Evolutionary conservation across 2,329 filamentous ascomycete genomes (phyloP), one percentile per base, ranked within the genome.

Genomic region (Cyphellophora europaea): DNA sequence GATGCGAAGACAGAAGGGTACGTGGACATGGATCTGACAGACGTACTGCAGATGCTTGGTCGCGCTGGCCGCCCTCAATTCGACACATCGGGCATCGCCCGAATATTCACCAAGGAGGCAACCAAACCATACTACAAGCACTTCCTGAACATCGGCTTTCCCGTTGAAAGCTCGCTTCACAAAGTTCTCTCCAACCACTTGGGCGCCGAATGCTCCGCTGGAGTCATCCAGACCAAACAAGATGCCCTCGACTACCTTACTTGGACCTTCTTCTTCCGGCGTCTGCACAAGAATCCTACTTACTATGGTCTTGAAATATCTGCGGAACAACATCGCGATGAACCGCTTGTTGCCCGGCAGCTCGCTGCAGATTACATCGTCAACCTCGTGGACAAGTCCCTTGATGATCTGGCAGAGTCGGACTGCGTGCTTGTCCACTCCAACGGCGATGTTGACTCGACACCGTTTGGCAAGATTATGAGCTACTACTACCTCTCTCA

Each of bases 111-210:
- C 0, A 88, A 98, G 52, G 88, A 96, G 51, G 69, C 89, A 2
- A 98, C 96, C 69, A 98, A 98, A 62, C 86, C 93, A 40, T 98
- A 98, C 59, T 98, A 98, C 65, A 98, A 98, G 66, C 91, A 98
- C 62, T 98, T 98, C 64, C 63, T 98, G 36, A 91, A 98, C 54
- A 96, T 89, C 1, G 93, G 91, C 2, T 98, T 98, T 57, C 93
- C 91, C 0, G 91, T 98, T 8, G 91, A 98, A 57, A 95, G 88
- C 1, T 93, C 88, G 0, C 69, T 98, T 25, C 91, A 98, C 60
- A 94, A 93, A 13, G 91, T 96, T 1, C 68, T 98, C 5, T 89
- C 96, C 61, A 94, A 98, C 65, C 93, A 98, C 71, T 71, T 98
- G 56, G 82, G 87, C 43, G 91, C 91, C 40, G 91, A 98, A 62